Base-by-base conservation (phyloP, 2,329 filamentous ascomycete genomes). In the Xylariales sp. region DNA sequence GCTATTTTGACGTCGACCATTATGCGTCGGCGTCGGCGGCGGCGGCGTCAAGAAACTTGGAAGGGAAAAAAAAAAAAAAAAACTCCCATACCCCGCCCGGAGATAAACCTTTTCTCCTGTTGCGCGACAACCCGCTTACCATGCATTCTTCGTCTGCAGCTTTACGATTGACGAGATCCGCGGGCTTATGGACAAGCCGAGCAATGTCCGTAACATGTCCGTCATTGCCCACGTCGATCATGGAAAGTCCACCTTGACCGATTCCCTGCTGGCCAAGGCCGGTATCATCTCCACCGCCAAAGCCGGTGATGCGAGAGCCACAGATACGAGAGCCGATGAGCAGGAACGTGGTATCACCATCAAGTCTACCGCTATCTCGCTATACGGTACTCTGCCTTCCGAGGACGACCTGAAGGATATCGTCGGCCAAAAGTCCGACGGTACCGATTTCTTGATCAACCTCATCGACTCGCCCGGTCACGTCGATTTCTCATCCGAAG, bases 221-320 rank as follows among this genome's bases (percentile, higher is more conserved):
- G 96, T 99, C 84, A 98, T 98, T 93, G 96, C 96, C 84, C 96
- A 99, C 88, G 94, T 99, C 91, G 96, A 99, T 86, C 96, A 99
- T 90, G 96, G 96, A 88, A 99, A 99, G 87, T 99, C 96, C 79
- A 99, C 96, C 82, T 90, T 99, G 80, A 97, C 95, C 90, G 96
- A 99, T 87, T 98, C 96, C 79, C 93, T 99, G 76, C 92, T 99
- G 82, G 94, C 97, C 87, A 96, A 97, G 87, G 95, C 95, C 80
- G 96, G 96, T 95, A 99, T 99, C 82, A 93, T 99, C 83, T 98
- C 96, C 78, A 93, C 93, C 78, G 93, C 93, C 79, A 98, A 98
- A 87, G 96, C 96, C 79, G 96, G 96, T 85, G 93, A 97, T 83
- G 90, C 91, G 76, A 92, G 96, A 84, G 97, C 95, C 83, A 99